Base-by-base conservation (phyloP, 441 rosid species). In the Cnidoscolus chayamansa region DNA sequence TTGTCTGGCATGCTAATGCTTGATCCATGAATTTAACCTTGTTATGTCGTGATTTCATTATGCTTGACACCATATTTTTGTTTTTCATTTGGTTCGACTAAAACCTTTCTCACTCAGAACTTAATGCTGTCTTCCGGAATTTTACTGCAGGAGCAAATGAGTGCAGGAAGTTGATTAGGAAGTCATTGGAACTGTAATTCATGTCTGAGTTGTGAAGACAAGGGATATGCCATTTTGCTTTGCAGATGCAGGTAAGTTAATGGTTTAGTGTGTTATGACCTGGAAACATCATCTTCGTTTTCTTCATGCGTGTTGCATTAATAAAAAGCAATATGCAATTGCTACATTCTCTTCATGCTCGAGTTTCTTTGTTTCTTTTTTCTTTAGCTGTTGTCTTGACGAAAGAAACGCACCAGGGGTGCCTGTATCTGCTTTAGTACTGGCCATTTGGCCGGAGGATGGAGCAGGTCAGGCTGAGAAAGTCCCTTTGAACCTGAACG, bases 401-500 rank as follows among this genome's bases (percentile, higher is more conserved):
- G 64, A 76, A 54, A 79, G 65, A 84, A 87, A 83, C 78, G 98
- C 98, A 92, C 97, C 96, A 80, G 99, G 98, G 98, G 94, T 92
- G 99, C 91, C 94, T 88, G 92, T 70, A 79, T 81, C 40, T 80
- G 90, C 83, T 53, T 72, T 72, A 82, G 74, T 72, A 67, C 79
- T 66, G 51, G 69, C 85, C 71, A 68, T 76, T 63, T 74, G 72
- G 82, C 81, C 71, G 68, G 31, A 75, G 50, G 57, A 48, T 57
- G 55, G 37, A 80, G 86, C 73, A 76, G 86, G 74, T 74, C 85
- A 85, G 97, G 99, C 99, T 91, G 98, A 90, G 99, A 95, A 86
- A 91, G 98, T 90, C 97, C 99, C 98, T 95, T 92, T 80, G 99
- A 90, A 92, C 99, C 99, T 92, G 98, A 95, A 86, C 99, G 88